These are phyloP conservation scores for Polyplosphaeria fusca DNA, from an alignment of 495 filamentous ascomycete genomes.

Conservation along the genomic window DNA sequence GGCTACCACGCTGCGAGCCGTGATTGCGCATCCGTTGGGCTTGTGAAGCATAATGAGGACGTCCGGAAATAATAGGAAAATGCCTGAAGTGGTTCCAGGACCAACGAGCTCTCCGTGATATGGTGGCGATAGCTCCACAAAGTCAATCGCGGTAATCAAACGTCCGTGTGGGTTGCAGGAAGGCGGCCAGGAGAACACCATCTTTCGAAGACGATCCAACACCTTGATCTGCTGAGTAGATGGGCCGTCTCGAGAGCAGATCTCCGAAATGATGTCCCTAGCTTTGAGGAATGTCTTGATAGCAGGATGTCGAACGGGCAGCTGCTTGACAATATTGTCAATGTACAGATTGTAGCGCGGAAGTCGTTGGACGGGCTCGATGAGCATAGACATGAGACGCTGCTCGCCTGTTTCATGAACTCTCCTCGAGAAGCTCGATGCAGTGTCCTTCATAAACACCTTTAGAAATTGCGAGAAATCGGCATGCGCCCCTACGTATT, in stretches of 20 bases:
- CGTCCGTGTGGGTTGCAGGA: constrained; percentile 71
- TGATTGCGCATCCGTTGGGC: constrained; percentile 54
- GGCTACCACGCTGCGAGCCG: constrained; percentile 73
- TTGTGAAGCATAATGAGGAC: constrained; percentile 74
- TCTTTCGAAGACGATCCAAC: constrained; percentile 65
- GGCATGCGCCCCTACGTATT: constrained; percentile 83
- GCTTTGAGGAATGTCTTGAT: constrained; percentile 76
- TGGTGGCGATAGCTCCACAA: constrained; percentile 71
- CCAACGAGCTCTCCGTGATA: constrained; percentile 51
- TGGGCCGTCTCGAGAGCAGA: constrained; percentile 80
- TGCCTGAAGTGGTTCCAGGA: constrained; percentile 52
- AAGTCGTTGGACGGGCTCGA: constrained; percentile 93
- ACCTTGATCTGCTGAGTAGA: constrained; percentile 64
- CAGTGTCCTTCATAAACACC: constrained; percentile 63
- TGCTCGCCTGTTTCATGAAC: constrained; percentile 88
- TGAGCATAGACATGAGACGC: constrained; percentile 81
- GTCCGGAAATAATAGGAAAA: constrained; percentile 83
- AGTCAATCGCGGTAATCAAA: constrained; percentile 80
- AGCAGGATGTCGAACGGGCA: constrained; percentile 80
- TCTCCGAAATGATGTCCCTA: constrained; percentile 86
- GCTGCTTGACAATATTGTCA: constrained; percentile 81
- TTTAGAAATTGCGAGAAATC: constrained; percentile 78
- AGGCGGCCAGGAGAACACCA: constrained; percentile 77
- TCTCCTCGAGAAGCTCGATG: constrained; percentile 74
- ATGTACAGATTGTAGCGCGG: constrained; percentile 94